These are phyloP conservation scores for Gryganskiella cystojenkinii DNA, from an alignment of 192 early-diverging fungal genomes.

Conservation along the genomic window DNA sequence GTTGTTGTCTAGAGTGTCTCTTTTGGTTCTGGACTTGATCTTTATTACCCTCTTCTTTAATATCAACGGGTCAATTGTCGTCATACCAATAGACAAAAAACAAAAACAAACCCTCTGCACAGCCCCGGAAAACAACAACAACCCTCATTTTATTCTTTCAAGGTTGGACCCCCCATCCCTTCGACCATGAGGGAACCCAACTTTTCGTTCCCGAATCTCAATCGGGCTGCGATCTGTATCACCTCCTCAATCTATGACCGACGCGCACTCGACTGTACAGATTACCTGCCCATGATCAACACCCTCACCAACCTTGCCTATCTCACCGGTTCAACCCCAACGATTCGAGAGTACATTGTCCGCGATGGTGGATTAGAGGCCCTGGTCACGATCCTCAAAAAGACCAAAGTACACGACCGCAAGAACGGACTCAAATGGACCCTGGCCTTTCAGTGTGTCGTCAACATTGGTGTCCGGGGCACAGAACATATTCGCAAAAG, in stretches of 20 bases:
- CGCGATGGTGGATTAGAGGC: slow-evolving; percentile 91
- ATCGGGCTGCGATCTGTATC: slow-evolving; percentile 84
- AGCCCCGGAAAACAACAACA: too few relatives aligned
- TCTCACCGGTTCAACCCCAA: slow-evolving; percentile 83
- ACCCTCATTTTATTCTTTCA: too few relatives aligned
- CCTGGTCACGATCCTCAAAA: slow-evolving; percentile 83
- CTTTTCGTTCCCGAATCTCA: slow-evolving; percentile 80
- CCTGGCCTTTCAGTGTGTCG: slow-evolving; percentile 85
- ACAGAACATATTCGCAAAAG: slow-evolving; percentile 81
- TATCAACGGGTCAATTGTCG: too few relatives aligned
- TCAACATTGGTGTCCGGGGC: slow-evolving; percentile 89
- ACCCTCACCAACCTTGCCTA: slow-evolving; percentile 91
- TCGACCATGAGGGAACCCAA: slow-evolving; percentile 88
- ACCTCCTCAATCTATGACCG: slow-evolving; percentile 89
- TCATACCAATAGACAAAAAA: too few relatives aligned
- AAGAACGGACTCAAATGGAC: slow-evolving; percentile 86
- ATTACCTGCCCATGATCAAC: slow-evolving; percentile 86
- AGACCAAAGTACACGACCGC: slow-evolving; percentile 71
- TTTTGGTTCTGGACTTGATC: too few relatives aligned
- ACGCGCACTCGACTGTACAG: slow-evolving; percentile 91
- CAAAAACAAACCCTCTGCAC: too few relatives aligned
- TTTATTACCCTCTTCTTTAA: too few relatives aligned
- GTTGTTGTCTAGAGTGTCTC: too few relatives aligned
- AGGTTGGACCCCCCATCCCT: too few relatives aligned
- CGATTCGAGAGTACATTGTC: slow-evolving; percentile 83